phyloP scores from a whole-genome alignment of 1,284 basidiomycete genomes.

The Rugosomyces carneus region DNA sequence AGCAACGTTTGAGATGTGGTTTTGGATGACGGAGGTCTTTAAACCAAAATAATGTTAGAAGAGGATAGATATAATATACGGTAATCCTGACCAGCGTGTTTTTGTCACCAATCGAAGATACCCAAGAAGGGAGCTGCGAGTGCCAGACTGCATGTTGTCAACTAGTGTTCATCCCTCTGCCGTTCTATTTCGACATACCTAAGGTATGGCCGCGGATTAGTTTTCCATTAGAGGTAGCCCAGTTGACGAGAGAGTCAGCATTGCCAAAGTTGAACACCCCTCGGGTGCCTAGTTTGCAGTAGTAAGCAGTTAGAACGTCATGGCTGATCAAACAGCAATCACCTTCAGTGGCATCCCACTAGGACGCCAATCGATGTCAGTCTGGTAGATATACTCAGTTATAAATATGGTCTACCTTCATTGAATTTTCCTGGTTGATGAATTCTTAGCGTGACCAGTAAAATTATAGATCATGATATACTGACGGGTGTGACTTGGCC shows the following conservation, averaged over 20 bases:
- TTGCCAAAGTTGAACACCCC: constrained; percentile 19
- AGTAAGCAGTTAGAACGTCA: background rate
- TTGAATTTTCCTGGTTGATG: constrained; percentile 20
- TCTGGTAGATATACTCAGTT: background rate
- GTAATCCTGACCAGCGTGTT: constrained; percentile 15
- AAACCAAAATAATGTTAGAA: background rate
- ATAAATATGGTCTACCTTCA: constrained; percentile 18
- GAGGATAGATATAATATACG: background rate
- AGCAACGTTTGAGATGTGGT: constrained; percentile 31
- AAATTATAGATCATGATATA: background rate
- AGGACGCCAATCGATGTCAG: background rate
- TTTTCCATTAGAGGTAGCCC: constrained; percentile 24
- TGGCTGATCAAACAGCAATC: background rate
- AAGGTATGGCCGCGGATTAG: constrained; percentile 26
- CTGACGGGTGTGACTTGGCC: constrained; percentile 22
- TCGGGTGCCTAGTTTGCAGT: constrained; percentile 12
- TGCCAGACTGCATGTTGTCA: constrained; percentile 22
- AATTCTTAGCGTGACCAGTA: background rate
- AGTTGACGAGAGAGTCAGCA: constrained; percentile 25
- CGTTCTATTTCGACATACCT: constrained; percentile 12
- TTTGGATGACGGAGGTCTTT: constrained; percentile 27
- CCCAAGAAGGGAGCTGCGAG: constrained; percentile 24
- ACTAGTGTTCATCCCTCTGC: background rate
- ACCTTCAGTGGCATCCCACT: constrained; percentile 25
- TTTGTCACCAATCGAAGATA: constrained; percentile 18